phyloP scores from a whole-genome alignment of 2,329 filamentous ascomycete genomes.

The Scleromitrula shiraiana region DNA sequence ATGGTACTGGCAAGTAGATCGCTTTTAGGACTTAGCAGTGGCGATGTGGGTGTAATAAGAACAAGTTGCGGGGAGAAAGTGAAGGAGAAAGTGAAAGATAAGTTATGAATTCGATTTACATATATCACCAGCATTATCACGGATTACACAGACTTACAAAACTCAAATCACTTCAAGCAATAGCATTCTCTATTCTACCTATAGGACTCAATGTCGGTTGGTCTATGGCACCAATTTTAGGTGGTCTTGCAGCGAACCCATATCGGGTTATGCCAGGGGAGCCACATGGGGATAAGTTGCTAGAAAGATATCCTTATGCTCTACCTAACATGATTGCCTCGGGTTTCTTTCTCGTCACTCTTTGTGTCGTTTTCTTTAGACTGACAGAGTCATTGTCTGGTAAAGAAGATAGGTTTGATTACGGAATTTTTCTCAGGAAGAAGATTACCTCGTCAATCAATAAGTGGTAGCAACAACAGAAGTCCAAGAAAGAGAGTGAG shows the following conservation, averaged over 20 bases:
- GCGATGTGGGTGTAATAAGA: conserved; percentile 66
- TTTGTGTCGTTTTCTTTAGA: not conserved
- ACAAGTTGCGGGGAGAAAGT: conserved; percentile 68
- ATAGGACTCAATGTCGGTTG: conserved; percentile 59
- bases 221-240: conserved; percentile 20
- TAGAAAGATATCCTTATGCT: conserved; percentile 1
- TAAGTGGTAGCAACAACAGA: not conserved
- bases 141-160: too few species aligned
- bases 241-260: conserved; percentile 38
- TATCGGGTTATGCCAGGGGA: conserved; percentile 2
- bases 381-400: not conserved
- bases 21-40: conserved; percentile 66
- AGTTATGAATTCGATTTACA: too few species aligned
- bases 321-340: conserved; percentile 2
- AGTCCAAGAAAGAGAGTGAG: too few species aligned
- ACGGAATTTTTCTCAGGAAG: not conserved
- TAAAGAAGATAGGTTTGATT: not conserved
- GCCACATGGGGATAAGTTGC: not conserved
- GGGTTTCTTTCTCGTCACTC: not conserved
- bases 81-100: not conserved
- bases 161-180: conserved; percentile 64
- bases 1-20: conserved; percentile 57
- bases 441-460: not conserved
- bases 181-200: conserved; percentile 35
- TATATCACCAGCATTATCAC: too few species aligned